Base-by-base conservation (phyloP, 2,329 filamentous ascomycete genomes). In the Colletotrichum cereale region DNA sequence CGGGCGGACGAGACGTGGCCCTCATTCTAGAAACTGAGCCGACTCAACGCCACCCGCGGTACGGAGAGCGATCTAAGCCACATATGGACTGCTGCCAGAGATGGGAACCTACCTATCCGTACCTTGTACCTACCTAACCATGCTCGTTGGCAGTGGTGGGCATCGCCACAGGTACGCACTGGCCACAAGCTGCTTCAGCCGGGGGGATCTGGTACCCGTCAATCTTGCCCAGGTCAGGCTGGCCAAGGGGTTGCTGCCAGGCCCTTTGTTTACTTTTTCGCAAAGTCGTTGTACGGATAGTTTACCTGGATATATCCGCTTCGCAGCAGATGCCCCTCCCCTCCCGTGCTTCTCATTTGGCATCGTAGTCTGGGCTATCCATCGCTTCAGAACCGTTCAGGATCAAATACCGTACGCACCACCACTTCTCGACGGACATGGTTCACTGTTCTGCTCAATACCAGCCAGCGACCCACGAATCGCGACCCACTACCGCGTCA, bases 21-120 rank as follows among this genome's bases (percentile, higher is more conserved):
- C 50, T n/a, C 47, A 12, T 38, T 29, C 61, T 36, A 63, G n/a
- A 65, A 24, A 48, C 24, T 48, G 62, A 67, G 24, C 60, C 52
- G 66, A 57, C 34, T 44, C n/a, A 31, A 68, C 62, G 62, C 66
- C 66, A 65, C 66, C 62, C 42, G 52, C 40, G 58, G 58, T 36
- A 48, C 40, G 34, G n/a, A 21, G 18, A 31, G 18, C 31, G 31
- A n/a, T 21, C 5, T 24, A 62, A 63, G 58, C 65, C 65, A 63
- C 58, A 63, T 44, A 36, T n/a, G 18, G 14, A 31, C 16, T 26
- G 26, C n/a, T 52, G 14, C 36, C 36, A 11, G 36, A 38, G 5
- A 14, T 42, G 21, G 16, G 40, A 18, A 44, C 18, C 42, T 44
- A 42, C 40, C 40, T 42, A 38, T 12, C 6, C 7, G 42, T 44